Percentiles rank a stretch among this genome's conserved stretches.
phyloP scores from a whole-genome alignment of 2,329 filamentous ascomycete genomes.

The Exophiala bonariae region DNA sequence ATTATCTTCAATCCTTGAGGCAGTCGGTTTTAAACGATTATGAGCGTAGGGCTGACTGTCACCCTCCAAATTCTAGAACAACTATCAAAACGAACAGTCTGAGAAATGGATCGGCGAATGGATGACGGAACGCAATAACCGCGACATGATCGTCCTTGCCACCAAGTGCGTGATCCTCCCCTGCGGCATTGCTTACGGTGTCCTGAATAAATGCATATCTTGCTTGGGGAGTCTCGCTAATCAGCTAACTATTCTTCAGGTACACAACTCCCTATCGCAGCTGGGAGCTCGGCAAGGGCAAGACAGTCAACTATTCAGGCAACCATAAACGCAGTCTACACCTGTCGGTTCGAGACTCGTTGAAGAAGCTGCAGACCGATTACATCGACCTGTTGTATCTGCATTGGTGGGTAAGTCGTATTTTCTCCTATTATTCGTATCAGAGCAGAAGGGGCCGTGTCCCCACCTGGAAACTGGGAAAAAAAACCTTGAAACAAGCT shows the following conservation, averaged over 20 bases:
- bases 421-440: no score
- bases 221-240: background rate
- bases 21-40: no score
- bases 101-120: slow-evolving; percentile 68
- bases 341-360: slow-evolving; percentile 32
- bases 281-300: slow-evolving; percentile 34
- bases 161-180: slow-evolving; percentile 51
- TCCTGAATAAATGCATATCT: no score
- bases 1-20: no score
- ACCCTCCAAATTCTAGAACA: slow-evolving; percentile 63
- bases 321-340: slow-evolving; percentile 35
- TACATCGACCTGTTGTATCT: slow-evolving; percentile 39
- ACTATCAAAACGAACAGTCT: slow-evolving; percentile 65
- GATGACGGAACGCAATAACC: slow-evolving; percentile 39
- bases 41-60: no score
- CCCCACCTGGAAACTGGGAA: no score
- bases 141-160: slow-evolving; percentile 56
- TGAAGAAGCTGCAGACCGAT: slow-evolving; percentile 36
- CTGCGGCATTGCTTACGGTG: slow-evolving; percentile 33
- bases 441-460: no score
- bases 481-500: background rate
- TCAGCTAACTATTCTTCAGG: background rate
- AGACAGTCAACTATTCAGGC: slow-evolving; percentile 44
- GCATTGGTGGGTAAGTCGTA: slow-evolving; percentile 49
- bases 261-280: slow-evolving; percentile 45